phyloP scores from a whole-genome alignment of 371 early-diverging fungal species.

The Gilbertella persicaria region DNA sequence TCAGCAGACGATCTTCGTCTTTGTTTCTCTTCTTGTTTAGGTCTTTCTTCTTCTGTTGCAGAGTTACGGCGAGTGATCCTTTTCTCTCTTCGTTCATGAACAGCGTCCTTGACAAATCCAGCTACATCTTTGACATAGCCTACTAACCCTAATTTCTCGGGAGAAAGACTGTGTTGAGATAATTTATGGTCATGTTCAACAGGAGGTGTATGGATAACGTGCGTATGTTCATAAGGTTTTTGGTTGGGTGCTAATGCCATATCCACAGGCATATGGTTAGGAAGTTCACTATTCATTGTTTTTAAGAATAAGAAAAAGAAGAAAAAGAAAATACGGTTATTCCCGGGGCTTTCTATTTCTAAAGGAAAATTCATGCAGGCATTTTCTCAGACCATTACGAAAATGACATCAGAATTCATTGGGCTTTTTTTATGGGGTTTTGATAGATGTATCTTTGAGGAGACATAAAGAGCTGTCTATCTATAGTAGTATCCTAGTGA shows the following conservation, averaged over 20 bases:
- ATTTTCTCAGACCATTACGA: too few species aligned
- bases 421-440: too few species aligned
- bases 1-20: slow-evolving; percentile 16
- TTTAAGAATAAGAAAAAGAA: not conserved
- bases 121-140: slow-evolving; percentile 54
- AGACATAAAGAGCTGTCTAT: too few species aligned
- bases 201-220: slow-evolving; percentile 16
- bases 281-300: slow-evolving; percentile 6
- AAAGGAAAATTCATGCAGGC: too few species aligned
- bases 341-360: too few species aligned
- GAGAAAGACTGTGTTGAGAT: slow-evolving; percentile 43
- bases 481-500: too few species aligned
- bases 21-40: slow-evolving; percentile 1
- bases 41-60: slow-evolving; percentile 3
- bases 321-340: not conserved
- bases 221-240: slow-evolving; percentile 33
- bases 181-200: slow-evolving; percentile 15
- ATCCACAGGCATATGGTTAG: slow-evolving; percentile 40
- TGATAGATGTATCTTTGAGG: too few species aligned
- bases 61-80: slow-evolving; percentile 23
- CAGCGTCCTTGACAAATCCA: slow-evolving; percentile 47
- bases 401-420: too few species aligned
- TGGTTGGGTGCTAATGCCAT: slow-evolving; percentile 44
- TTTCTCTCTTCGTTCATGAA: slow-evolving; percentile 28
- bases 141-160: slow-evolving; percentile 47